Percentiles rank a stretch among this genome's conserved stretches.
Evolutionary conservation across 768 basidiomycete species (phyloP).

Genomic region (Saitozyma podzolica): DNA sequence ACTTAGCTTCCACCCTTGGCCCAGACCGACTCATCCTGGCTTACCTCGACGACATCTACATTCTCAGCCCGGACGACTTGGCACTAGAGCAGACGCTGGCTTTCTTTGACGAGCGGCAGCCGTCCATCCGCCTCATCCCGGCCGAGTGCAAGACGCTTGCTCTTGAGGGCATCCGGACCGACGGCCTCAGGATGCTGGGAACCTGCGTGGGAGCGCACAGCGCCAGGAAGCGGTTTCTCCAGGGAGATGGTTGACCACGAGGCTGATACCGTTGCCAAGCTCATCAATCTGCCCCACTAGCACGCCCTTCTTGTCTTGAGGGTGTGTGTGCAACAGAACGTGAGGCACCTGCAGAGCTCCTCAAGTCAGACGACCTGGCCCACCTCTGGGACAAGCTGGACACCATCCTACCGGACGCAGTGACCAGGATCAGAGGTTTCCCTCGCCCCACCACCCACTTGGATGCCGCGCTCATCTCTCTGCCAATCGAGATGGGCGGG

Average conservation of each 20-base stretch:
- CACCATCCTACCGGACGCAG: neutral
- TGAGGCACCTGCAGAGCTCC: conserved; percentile 19
- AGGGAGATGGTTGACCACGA: neutral
- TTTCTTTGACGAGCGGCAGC: conserved; percentile 2
- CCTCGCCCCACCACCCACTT: neutral
- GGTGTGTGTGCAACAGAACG: conserved; percentile 4
- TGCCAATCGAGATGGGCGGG: conserved; percentile 2
- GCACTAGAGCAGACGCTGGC: neutral
- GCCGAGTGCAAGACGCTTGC: conserved; percentile 2
- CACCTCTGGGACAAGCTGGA: conserved; percentile 1
- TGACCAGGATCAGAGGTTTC: neutral
- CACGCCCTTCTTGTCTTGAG: conserved; percentile 14
- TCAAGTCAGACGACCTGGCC: conserved; percentile 9
- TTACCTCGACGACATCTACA: conserved; percentile 25
- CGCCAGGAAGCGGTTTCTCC: conserved; percentile 2
- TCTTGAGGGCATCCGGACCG: neutral
- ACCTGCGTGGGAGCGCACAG: neutral
- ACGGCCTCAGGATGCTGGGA: conserved; percentile 9
- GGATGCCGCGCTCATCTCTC: too few species aligned
- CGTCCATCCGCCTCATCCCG: conserved; percentile 2
- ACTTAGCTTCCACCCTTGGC: conserved; percentile 11
- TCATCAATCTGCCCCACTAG: neutral
- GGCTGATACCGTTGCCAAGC: neutral
- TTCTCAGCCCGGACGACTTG: neutral
- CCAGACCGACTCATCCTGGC: conserved; percentile 5